A percentile compares a stretch with the other conserved stretches of the same genome.
These are phyloP conservation scores for Phaeophleospora eucalypticola DNA, from an alignment of 2,329 filamentous ascomycete species.

Conservation along the genomic window DNA sequence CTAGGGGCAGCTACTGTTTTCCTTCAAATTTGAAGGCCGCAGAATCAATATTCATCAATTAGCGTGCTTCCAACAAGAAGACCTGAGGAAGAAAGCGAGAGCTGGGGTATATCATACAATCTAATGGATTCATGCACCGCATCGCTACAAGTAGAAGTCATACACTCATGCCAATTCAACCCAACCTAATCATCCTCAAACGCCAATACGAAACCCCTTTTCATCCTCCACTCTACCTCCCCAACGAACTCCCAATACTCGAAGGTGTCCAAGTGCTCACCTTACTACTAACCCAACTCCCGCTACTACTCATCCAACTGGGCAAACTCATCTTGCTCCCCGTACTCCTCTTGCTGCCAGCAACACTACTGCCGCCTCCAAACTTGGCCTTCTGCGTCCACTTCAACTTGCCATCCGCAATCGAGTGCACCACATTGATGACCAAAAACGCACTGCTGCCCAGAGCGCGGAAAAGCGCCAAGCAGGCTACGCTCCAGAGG, in stretches of 20 bases:
- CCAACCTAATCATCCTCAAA: too few species aligned
- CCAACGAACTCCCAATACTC: slow-evolving; percentile 27
- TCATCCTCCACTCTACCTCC: too few species aligned
- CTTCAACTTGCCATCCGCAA: slow-evolving; percentile 81
- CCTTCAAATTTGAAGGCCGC: too few species aligned
- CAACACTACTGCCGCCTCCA: slow-evolving; percentile 21
- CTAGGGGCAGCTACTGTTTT: too few species aligned
- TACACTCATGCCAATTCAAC: too few species aligned
- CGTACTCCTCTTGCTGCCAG: slow-evolving; percentile 26
- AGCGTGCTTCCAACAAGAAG: too few species aligned
- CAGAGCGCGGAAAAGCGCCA: slow-evolving; percentile 84
- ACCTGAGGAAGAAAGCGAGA: too few species aligned
- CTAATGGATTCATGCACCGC: too few species aligned
- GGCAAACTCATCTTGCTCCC: slow-evolving; percentile 37
- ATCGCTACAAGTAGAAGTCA: too few species aligned
- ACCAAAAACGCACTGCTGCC: slow-evolving; percentile 77
- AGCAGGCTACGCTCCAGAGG: slow-evolving; percentile 80
- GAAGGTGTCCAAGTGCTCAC: slow-evolving; percentile 31
- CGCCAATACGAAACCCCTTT: too few species aligned
- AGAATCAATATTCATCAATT: too few species aligned
- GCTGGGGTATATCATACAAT: too few species aligned
- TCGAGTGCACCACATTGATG: slow-evolving; percentile 75
- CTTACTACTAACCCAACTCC: slow-evolving; percentile 37
- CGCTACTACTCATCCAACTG: slow-evolving; percentile 34
- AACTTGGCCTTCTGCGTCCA: slow-evolving; percentile 30